Evolutionary conservation across 805 yeast genomes (phyloP), one percentile per base, ranked within the genome.

Genomic region (Saccharomycopsis babjevae): DNA sequence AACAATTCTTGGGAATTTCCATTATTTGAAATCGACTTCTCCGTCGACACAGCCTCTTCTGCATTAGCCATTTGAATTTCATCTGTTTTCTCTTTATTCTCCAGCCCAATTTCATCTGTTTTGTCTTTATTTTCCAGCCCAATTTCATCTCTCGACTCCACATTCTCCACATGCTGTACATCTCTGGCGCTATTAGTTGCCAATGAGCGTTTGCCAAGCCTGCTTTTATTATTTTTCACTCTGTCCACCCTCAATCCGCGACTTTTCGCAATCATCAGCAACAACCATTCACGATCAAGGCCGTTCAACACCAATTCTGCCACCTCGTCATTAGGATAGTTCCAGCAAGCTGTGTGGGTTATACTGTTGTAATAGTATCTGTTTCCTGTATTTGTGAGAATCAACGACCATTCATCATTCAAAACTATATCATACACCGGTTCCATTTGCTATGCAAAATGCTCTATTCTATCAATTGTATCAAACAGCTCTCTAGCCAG

Each of bases 321-420:
- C 59, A 25, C 66, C 20, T 20, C 67, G 38, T 25, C 65, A 65
- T 30, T 65, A 58, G 60, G 69, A 68, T 18, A 69, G 56, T 40
- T 64, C 80, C 82, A 77, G 4, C 63, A 59, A 1, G 79, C 73
- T 46, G 60, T 62, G 8, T 67, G 63, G 0, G 74, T 68, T 1
- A 50, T 60, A 0, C 36, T 43, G 64, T 78, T 73, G 61, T 74
- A 67, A 55, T 73, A 79, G 67, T 75, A 79, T 61, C 78, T 75
- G 2, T 72, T 60, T 0, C 83, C 84, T 8, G 71, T 68, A 25
- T 70, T 68, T 16, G 77, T 71, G 25, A 81, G 69, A 1, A 79
- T 72, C n/a, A 80, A 61, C 2, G 61, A 42, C 84, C 83, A 81
- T 3, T 69, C 71, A 22, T 46, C 54, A 3, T 42, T 34, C 13